Percentiles rank a stretch among this genome's conserved stretches.
phyloP scores from a whole-genome alignment of 495 filamentous ascomycete species.

The Xylona heveae region DNA sequence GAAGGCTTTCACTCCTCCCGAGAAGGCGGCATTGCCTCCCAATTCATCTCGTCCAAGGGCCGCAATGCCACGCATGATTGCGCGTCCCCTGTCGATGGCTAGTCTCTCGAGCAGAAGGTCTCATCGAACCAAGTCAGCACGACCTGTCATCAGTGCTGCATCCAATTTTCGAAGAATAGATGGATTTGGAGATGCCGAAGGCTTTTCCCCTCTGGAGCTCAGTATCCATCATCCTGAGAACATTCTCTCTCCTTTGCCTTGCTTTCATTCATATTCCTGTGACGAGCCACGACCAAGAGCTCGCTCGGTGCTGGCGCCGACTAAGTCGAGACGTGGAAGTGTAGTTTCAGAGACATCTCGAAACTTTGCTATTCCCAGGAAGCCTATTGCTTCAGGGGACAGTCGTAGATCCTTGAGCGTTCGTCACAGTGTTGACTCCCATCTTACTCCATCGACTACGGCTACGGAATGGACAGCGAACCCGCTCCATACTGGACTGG shows the following conservation, averaged over 20 bases:
- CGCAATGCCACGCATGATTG: too few relatives aligned
- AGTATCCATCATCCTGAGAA: constrained; percentile 48
- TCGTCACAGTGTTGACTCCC: constrained; percentile 3
- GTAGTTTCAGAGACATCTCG: constrained; percentile 1
- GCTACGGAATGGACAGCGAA: constrained; percentile 2
- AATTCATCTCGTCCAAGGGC: too few relatives aligned
- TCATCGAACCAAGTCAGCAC: constrained; percentile 24
- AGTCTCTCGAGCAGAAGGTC: constrained; percentile 15
- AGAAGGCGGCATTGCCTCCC: too few relatives aligned
- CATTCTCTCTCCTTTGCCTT: constrained; percentile 40
- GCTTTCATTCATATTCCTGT: too few relatives aligned
- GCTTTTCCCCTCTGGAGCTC: constrained; percentile 52
- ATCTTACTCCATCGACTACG: background rate
- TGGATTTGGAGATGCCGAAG: constrained; percentile 12
- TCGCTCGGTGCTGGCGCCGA: too few relatives aligned
- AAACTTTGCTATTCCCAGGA: constrained; percentile 21
- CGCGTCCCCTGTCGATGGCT: constrained; percentile 1
- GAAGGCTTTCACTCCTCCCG: too few relatives aligned
- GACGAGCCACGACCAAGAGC: too few relatives aligned
- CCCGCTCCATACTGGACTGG: constrained; percentile 5
- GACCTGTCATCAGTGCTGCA: constrained; percentile 28
- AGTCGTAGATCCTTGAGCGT: background rate
- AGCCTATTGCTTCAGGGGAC: constrained; percentile 11
- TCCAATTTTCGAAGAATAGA: constrained; percentile 30
- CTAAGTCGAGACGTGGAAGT: too few relatives aligned